Conservation (phyloP, 495 filamentous ascomycete species). For the Aspergillus baeticus region DNA sequence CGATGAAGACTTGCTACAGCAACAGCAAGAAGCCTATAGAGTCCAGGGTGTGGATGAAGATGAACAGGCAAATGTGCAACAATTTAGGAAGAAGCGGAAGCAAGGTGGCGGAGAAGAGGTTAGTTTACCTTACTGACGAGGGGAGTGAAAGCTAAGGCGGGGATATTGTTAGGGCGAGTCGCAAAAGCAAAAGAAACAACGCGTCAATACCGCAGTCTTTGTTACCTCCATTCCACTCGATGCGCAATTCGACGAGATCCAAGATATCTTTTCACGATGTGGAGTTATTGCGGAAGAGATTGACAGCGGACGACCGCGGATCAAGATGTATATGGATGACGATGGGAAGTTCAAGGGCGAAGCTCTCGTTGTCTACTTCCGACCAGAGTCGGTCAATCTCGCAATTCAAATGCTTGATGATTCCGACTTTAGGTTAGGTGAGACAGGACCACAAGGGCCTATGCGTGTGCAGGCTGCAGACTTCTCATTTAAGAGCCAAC, state of each 20-base stretch:
- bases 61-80: slow-evolving; percentile 49
- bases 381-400: slow-evolving; percentile 82
- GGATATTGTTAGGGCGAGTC: slow-evolving; percentile 24
- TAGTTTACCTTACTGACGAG: slow-evolving; percentile 22
- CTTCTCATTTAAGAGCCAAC: slow-evolving; percentile 77
- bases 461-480: slow-evolving; percentile 88
- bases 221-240: slow-evolving; percentile 83
- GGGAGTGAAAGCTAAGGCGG: not conserved
- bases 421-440: slow-evolving; percentile 71
- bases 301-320: slow-evolving; percentile 77
- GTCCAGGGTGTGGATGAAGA: slow-evolving; percentile 65
- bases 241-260: slow-evolving; percentile 74
- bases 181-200: slow-evolving; percentile 60
- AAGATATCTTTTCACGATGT: slow-evolving; percentile 77
- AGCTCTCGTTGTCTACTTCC: slow-evolving; percentile 89
- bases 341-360: slow-evolving; percentile 88
- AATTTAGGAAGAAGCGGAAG: slow-evolving; percentile 72
- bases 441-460: slow-evolving; percentile 49
- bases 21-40: slow-evolving; percentile 75
- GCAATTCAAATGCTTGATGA: slow-evolving; percentile 93
- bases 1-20: slow-evolving; percentile 75
- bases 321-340: slow-evolving; percentile 90
- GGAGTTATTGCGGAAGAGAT: slow-evolving; percentile 95
- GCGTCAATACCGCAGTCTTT: slow-evolving; percentile 87
- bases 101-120: slow-evolving; percentile 59